Evolutionary conservation across 768 basidiomycete species (phyloP).

Genomic region (Brasilioporus rufonigricans): DNA sequence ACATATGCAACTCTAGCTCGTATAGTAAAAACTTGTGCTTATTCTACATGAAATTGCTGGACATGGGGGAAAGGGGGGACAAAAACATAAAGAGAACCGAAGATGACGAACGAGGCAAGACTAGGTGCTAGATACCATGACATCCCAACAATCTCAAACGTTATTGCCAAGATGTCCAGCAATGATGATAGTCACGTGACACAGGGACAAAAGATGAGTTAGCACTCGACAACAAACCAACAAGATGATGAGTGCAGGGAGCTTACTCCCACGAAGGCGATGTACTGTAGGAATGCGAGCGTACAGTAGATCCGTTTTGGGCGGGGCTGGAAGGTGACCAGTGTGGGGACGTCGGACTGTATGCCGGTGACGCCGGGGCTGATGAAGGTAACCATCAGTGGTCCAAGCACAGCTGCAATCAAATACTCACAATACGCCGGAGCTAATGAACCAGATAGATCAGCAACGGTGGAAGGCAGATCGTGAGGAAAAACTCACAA

Average conservation of each 20-base stretch:
- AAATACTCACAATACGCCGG: conserved; percentile 72
- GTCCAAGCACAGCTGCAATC: background rate
- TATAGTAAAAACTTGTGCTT: conserved; percentile 22
- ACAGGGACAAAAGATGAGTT: conserved; percentile 7
- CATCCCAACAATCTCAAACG: conserved; percentile 8
- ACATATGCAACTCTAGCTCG: background rate
- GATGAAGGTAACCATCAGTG: conserved; percentile 16
- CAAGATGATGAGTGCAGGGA: background rate
- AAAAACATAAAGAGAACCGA: conserved; percentile 11
- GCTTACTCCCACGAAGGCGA: conserved; percentile 53
- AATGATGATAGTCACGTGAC: conserved; percentile 4
- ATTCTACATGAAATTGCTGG: conserved; percentile 36
- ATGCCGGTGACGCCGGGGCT: conserved; percentile 85
- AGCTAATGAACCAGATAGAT: conserved; percentile 38
- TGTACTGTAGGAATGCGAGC: conserved; percentile 43
- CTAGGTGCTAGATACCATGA: conserved; percentile 18
- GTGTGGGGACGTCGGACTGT: conserved; percentile 81
- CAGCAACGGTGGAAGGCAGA: conserved; percentile 1
- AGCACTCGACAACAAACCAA: conserved; percentile 14
- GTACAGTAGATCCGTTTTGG: conserved; percentile 43
- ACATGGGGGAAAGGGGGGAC: conserved; percentile 13
- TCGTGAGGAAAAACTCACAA: conserved; percentile 49
- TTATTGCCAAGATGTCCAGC: conserved; percentile 6
- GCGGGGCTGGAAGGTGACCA: conserved; percentile 84
- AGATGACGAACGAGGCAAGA: conserved; percentile 20